phyloP scores from a whole-genome alignment of 2,329 filamentous ascomycete genomes.

The Didymella glomerata region DNA sequence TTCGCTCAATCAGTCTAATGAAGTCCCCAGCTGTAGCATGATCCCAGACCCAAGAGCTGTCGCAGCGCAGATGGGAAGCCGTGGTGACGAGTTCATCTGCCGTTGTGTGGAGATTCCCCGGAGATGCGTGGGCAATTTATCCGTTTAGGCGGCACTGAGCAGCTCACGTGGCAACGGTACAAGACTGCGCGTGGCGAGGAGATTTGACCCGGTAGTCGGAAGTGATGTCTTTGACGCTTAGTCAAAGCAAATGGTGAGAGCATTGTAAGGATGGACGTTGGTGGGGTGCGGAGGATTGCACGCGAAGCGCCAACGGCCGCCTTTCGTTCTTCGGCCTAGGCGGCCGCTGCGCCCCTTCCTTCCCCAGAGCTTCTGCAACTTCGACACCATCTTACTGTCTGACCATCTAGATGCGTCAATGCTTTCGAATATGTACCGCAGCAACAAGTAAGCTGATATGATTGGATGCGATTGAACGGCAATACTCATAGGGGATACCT shows the following conservation, averaged over 20 bases:
- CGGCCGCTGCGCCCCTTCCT: background rate
- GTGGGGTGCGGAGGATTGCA: background rate
- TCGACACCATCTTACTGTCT: background rate
- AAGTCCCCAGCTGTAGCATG: background rate
- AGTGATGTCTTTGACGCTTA: background rate
- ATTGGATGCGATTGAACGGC: background rate
- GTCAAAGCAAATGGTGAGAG: background rate
- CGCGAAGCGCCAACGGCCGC: constrained; percentile 2
- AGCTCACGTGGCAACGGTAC: background rate
- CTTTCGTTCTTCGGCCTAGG: constrained; percentile 4
- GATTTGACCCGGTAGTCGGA: constrained; percentile 3
- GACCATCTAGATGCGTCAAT: background rate
- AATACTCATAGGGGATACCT: background rate
- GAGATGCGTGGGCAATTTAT: constrained; percentile 33
- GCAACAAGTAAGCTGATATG: background rate
- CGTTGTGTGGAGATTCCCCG: background rate
- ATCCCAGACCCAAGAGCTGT: background rate
- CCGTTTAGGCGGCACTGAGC: constrained; percentile 40
- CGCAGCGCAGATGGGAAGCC: background rate
- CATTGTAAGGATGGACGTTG: background rate
- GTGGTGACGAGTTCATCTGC: constrained; percentile 3
- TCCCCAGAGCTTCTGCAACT: background rate
- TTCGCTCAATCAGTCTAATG: background rate
- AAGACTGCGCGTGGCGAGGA: background rate
- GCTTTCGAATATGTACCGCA: background rate